Evolutionary conservation across 176 grass and related monocot species (phyloP), one percentile per base, ranked within the genome.

Genomic region (Secale cereale): DNA sequence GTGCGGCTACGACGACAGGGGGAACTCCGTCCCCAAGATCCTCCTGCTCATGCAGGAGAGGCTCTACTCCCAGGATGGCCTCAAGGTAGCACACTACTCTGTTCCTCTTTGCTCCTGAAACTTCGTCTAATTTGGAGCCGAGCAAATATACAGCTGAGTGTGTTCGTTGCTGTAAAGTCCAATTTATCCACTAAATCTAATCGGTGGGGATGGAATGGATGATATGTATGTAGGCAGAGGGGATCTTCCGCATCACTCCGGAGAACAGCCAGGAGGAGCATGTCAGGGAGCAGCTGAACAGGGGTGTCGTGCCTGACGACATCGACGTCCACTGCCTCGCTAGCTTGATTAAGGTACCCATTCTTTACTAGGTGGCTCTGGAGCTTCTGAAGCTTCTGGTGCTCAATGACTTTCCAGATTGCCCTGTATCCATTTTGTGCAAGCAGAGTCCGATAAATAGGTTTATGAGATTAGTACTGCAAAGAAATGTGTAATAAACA

Each of bases 261-360:
- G 73, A 76, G 65, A 98, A 98, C 59, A 81, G 89, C 68, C 93
- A 98, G 83, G 96, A 98, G 86, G 89, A 95, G 35, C 43, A 93
- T 76, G 93, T 98, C 26, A 95, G 96, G 78, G 93, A 94, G 41
- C 93, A 94, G 78, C 81, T 98, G 20, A 98, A 98, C 86, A 88
- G 87, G n/a, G 96, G 96, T 25, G 70, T 91, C 45, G 93, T 98
- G 33, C 96, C 93, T 8, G 83, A 95, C 0, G 93, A 94, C 81
- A 98, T 98, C 77, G 93, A 95, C 67, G 91, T 95, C 31, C 96
- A 98, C 54, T 98, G 93, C 78, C 79, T 98, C 1, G 96, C 96
- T 70, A 92, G 91, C 78, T 87, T 98, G 71, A 98, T 95, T 40
- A 98, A 98, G 96, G 96, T 98, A 92, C 28, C 5, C 16, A 22